Evolutionary conservation across 2,329 filamentous ascomycete species (phyloP).

Genomic region (Xylariomycetidae sp.): DNA sequence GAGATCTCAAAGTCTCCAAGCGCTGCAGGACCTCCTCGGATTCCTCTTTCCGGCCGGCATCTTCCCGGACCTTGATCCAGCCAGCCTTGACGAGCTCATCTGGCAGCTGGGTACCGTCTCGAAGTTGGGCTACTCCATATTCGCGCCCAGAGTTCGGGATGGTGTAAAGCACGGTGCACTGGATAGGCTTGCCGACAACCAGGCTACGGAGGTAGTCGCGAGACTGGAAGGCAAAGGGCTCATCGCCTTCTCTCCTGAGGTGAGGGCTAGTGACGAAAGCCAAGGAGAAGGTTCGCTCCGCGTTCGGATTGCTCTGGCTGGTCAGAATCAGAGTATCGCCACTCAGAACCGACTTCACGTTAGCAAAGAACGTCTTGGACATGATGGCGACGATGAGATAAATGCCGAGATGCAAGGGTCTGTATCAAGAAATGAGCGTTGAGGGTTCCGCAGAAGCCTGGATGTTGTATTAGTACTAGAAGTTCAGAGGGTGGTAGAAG

Average conservation of each 20-base stretch:
- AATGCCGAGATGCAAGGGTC: slow-evolving; percentile 13
- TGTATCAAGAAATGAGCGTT: slow-evolving; percentile 9
- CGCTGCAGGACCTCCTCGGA: slow-evolving; percentile 65
- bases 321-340: slow-evolving; percentile 86
- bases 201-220: slow-evolving; percentile 85
- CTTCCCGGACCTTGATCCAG: slow-evolving; percentile 89
- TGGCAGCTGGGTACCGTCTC: slow-evolving; percentile 70
- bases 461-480: too few relatives aligned
- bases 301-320: slow-evolving; percentile 71
- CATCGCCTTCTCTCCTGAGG: slow-evolving; percentile 81
- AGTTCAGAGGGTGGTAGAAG: too few relatives aligned
- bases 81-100: slow-evolving; percentile 81
- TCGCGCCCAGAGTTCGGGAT: slow-evolving; percentile 81
- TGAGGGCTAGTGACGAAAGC: slow-evolving; percentile 89
- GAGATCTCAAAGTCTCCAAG: slow-evolving; percentile 69
- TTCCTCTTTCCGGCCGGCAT: slow-evolving; percentile 87
- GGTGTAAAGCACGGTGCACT: slow-evolving; percentile 81
- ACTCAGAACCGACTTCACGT: slow-evolving; percentile 89
- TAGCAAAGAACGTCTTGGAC: slow-evolving; percentile 53
- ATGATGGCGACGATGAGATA: slow-evolving; percentile 32
- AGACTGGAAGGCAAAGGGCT: slow-evolving; percentile 89
- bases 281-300: slow-evolving; percentile 82
- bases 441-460: slow-evolving; percentile 12
- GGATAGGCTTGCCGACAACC: slow-evolving; percentile 77
- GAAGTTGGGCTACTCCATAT: slow-evolving; percentile 74